A percentile compares a stretch with the other conserved stretches of the same genome.
Evolutionary conservation across 306 rosid genomes (phyloP).

Genomic region (Cercis canadensis): DNA sequence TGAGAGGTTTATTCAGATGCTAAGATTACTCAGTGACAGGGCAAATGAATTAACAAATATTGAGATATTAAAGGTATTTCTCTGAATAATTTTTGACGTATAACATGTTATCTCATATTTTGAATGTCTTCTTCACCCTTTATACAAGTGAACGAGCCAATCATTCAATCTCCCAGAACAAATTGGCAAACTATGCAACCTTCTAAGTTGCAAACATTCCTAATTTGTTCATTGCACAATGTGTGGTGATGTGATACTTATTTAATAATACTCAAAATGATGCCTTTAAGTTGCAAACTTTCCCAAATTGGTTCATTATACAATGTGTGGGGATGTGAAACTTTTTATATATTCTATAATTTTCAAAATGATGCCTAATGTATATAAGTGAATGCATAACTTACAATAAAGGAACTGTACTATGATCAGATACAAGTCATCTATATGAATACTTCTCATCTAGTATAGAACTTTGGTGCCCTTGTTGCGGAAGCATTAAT

Average conservation of each 20-base stretch:
- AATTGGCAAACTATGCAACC: background rate
- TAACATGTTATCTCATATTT: constrained; percentile 22
- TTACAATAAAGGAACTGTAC: background rate
- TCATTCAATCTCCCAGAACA: constrained; percentile 1
- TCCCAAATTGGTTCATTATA: too few relatives aligned
- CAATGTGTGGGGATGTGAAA: background rate
- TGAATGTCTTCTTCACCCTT: constrained; percentile 17
- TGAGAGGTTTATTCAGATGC: constrained; percentile 98
- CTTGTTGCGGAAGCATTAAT: background rate
- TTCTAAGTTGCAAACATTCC: constrained; percentile 19
- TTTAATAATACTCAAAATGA: background rate
- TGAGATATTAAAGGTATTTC: constrained; percentile 89
- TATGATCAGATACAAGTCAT: background rate
- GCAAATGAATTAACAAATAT: constrained; percentile 86
- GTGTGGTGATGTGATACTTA: constrained; percentile 17
- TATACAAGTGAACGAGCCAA: constrained; percentile 5
- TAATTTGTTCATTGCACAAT: background rate
- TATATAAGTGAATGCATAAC: background rate
- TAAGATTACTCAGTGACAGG: constrained; percentile 91
- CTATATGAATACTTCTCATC: background rate
- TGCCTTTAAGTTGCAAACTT: background rate
- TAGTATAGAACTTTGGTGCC: background rate
- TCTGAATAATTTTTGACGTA: constrained; percentile 31
- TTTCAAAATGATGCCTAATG: background rate
- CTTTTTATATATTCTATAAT: constrained; percentile 1